These are phyloP conservation scores for Cystobasidium slooffiae DNA, from an alignment of 1,284 basidiomycete species.

Conservation along the genomic window DNA sequence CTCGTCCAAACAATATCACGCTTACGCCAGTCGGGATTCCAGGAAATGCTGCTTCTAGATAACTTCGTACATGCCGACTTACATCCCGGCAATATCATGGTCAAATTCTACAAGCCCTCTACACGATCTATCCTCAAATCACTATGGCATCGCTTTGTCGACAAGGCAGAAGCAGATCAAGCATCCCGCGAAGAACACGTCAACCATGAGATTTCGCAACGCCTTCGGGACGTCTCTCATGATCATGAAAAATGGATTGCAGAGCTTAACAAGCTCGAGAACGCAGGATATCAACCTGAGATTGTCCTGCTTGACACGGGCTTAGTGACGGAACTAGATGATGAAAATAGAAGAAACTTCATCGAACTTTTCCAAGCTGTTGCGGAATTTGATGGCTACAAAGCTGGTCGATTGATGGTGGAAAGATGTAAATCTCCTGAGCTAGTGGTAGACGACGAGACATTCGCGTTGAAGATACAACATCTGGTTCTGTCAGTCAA, in stretches of 20 bases:
- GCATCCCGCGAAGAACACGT: constrained; percentile 63
- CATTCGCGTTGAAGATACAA: constrained; percentile 96
- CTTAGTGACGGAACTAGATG: constrained; percentile 83
- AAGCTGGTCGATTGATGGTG: constrained; percentile 92
- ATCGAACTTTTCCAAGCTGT: constrained; percentile 94
- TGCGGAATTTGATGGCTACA: constrained; percentile 95
- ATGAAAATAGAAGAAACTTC: constrained; percentile 84
- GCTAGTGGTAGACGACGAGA: constrained; percentile 86
- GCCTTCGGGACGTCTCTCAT: constrained; percentile 66
- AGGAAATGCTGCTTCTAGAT: constrained; percentile 98
- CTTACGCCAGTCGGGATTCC: constrained; percentile 3
- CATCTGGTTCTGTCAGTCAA: constrained; percentile 92
- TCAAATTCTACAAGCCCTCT: constrained; percentile 75
- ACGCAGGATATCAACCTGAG: constrained; percentile 85
- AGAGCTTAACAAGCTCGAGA: constrained; percentile 69
- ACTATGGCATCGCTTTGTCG: constrained; percentile 48
- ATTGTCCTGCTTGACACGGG: constrained; percentile 97
- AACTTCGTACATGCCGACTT: constrained; percentile 98
- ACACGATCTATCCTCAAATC: constrained; percentile 49
- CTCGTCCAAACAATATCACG: background rate
- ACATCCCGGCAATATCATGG: constrained; percentile 95
- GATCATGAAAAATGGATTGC: constrained; percentile 71
- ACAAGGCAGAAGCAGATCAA: constrained; percentile 48
- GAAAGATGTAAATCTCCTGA: constrained; percentile 92
- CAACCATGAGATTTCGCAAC: constrained; percentile 65